phyloP scores from a whole-genome alignment of 306 rosid species.

The Vachellia collinsii region DNA sequence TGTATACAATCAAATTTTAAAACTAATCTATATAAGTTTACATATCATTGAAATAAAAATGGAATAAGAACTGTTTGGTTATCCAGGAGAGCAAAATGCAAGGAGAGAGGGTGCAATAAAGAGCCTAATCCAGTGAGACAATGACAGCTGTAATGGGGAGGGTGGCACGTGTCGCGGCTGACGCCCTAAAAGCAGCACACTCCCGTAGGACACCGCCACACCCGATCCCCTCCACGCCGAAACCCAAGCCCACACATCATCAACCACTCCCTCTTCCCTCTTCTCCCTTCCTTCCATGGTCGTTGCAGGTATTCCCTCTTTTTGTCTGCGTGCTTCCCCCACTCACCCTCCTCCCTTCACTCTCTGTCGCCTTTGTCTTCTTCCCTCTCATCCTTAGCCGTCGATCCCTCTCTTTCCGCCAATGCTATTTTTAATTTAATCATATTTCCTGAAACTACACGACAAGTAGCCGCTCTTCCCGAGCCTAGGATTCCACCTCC shows the following conservation, averaged over 20 bases:
- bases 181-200: constrained; percentile 36
- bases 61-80: constrained; percentile 29
- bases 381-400: constrained; percentile 40
- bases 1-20: too few species aligned
- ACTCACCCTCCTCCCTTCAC: not conserved
- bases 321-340: constrained; percentile 13
- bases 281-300: not conserved
- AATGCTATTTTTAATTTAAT: too few species aligned
- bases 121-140: constrained; percentile 52
- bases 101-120: constrained; percentile 1
- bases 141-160: constrained; percentile 57
- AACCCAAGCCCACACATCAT: not conserved
- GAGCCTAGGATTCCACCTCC: not conserved
- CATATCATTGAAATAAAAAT: too few species aligned
- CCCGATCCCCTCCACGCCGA: constrained; percentile 7
- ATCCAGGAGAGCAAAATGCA: constrained; percentile 26
- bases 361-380: not conserved
- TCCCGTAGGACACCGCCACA: constrained; percentile 42
- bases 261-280: not conserved
- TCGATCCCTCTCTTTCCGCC: constrained; percentile 30
- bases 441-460: not conserved
- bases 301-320: constrained; percentile 3
- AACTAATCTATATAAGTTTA: too few species aligned
- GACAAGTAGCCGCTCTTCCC: not conserved
- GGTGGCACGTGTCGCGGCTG: constrained; percentile 56